Base-by-base conservation (phyloP, 2,329 filamentous ascomycete genomes). In the Xylariaceae sp. region DNA sequence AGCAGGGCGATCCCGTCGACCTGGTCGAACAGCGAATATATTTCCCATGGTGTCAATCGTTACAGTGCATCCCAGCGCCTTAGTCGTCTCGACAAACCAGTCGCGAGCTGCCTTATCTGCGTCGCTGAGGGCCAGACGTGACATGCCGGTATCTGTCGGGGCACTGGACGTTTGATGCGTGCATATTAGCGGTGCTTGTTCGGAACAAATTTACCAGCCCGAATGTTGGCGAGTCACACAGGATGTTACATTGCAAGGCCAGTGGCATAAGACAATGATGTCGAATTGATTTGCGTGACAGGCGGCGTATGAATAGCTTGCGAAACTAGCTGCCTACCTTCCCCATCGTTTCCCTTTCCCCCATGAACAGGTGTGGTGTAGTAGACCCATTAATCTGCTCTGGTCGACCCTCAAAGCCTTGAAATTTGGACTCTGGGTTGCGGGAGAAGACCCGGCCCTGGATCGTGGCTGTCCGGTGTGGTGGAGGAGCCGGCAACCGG, bases 11-110 rank as follows among this genome's bases (percentile, higher is more conserved):
- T 72, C 65, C 13, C 60, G 59, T 36, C 70, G 60, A 1, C 84
- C 83, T 3, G 77, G 72, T 3, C 80, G 70, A 3, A 85, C 66
- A 1, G 83, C 82, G 52, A 90, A 92, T 40, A 82, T 83, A 45
- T 90, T 92, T 14, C 84, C 84, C 75, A 90, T 88, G 17, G 74
- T 65, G 52, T 92, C 85, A 2, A 86, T 58, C 0, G 70, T 79
- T 6, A 83, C 67, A 3, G 68, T 65, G 54, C 84, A 90, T 8
- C 79, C 81, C 0, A 88, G 60, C 0, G 60, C 63, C 46, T 73
- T 59, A 2, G 75, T 76, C 0, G 75, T 78, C 13, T 76, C 55
- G 0, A 78, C 68, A 43, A 92, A 88, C 84, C 84, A 92, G 53
- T 84, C 75, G 24, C 85, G 74, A 10, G 72, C 83, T 47, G 72